phyloP scores from a whole-genome alignment of 2,329 filamentous ascomycete species.

The Botrytis porri region DNA sequence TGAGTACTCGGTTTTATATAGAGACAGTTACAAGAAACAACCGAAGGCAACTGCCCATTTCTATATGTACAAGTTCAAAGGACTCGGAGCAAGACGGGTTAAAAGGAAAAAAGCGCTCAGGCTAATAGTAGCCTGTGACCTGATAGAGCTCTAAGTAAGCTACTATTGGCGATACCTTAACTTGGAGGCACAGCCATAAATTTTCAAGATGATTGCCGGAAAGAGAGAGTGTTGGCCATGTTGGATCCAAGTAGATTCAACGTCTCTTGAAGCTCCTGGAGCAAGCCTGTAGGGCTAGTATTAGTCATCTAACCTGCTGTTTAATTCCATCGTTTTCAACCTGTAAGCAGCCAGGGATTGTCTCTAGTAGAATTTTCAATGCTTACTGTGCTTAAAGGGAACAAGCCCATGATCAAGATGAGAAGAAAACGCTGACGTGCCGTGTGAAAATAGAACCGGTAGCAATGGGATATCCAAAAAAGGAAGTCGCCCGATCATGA shows the following conservation, averaged over 20 bases:
- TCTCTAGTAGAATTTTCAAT: conserved; percentile 4
- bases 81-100: conserved; percentile 6
- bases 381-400: conserved; percentile 9
- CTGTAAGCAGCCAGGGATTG: conserved; percentile 17
- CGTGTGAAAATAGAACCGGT: conserved; percentile 12
- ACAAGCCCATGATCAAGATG: conserved; percentile 6
- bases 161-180: background rate
- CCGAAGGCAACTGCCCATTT: background rate
- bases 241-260: conserved; percentile 9
- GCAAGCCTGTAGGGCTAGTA: conserved; percentile 5
- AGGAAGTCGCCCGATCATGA: conserved; percentile 9
- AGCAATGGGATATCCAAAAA: conserved; percentile 14
- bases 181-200: conserved; percentile 8
- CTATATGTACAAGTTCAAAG: conserved; percentile 7
- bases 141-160: background rate
- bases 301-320: conserved; percentile 16
- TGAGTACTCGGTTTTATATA: background rate
- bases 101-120: conserved; percentile 15
- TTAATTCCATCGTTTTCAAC: conserved; percentile 6
- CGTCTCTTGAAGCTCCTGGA: background rate
- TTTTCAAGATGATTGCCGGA: conserved; percentile 8
- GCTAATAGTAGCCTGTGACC: conserved; percentile 18
- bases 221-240: conserved; percentile 7
- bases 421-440: conserved; percentile 8
- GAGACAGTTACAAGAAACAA: background rate